These are phyloP conservation scores for Spinacia oleracea DNA, from an alignment of 179 eudicot genomes.

Conservation along the genomic window DNA sequence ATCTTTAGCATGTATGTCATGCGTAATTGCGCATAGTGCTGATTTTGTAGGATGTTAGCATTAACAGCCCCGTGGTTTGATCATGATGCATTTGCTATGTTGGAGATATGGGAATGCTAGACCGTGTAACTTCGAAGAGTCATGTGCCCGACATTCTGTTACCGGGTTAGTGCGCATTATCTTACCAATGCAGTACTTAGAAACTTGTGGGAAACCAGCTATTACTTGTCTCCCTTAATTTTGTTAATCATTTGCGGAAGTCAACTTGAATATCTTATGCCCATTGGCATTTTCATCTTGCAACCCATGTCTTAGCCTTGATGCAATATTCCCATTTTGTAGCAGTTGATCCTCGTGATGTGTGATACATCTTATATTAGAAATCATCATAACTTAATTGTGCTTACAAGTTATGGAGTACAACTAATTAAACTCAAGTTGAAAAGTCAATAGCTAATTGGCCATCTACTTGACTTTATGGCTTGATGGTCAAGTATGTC, in stretches of 20 bases:
- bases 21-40: neutral
- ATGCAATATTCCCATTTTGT: neutral
- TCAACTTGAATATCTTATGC: conserved; percentile 11
- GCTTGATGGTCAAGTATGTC: neutral
- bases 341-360: neutral
- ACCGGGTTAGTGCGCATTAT: conserved; percentile 16
- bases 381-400: neutral
- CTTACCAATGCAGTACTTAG: neutral
- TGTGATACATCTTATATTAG: neutral
- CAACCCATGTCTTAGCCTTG: neutral
- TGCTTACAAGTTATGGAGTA: no score
- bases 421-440: neutral
- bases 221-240: neutral
- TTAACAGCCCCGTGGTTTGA: neutral
- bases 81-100: neutral
- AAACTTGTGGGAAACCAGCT: conserved; percentile 11
- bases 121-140: neutral
- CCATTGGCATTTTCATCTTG: neutral
- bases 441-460: neutral
- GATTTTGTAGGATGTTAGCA: conserved; percentile 1
- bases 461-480: neutral
- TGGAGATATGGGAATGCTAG: neutral
- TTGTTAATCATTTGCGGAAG: neutral
- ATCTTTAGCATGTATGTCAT: neutral
- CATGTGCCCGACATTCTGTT: neutral